These are phyloP conservation scores for Bjerkandera adusta DNA, from an alignment of 1,284 basidiomycete genomes.

Conservation along the genomic window DNA sequence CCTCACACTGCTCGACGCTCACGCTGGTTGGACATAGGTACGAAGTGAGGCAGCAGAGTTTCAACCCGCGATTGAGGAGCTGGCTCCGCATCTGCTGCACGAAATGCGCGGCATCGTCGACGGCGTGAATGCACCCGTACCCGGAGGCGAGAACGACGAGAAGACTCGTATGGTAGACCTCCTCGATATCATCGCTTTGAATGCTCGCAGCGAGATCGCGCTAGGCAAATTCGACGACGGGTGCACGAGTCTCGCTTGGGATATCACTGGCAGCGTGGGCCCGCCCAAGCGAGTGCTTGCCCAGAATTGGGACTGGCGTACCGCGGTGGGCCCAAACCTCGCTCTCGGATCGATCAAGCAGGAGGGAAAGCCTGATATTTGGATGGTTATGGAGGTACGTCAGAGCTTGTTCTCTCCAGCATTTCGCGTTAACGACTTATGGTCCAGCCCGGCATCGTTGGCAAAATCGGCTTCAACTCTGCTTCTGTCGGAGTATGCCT, in stretches of 20 bases:
- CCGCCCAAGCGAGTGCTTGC: slow-evolving; percentile 28
- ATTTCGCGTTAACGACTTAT: background rate
- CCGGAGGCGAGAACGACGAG: background rate
- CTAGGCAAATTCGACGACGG: slow-evolving; percentile 36
- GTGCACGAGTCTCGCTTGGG: slow-evolving; percentile 35
- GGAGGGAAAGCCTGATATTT: slow-evolving; percentile 31
- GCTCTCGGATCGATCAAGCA: slow-evolving; percentile 29
- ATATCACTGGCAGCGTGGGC: slow-evolving; percentile 16
- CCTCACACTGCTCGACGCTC: background rate
- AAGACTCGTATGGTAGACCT: slow-evolving; percentile 21
- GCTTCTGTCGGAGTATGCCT: slow-evolving; percentile 34
- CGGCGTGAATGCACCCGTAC: slow-evolving; percentile 21
- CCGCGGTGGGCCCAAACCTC: slow-evolving; percentile 31
- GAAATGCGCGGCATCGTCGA: slow-evolving; percentile 35
- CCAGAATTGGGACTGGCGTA: slow-evolving; percentile 41
- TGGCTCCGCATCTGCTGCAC: slow-evolving; percentile 30
- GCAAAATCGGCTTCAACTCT: slow-evolving; percentile 38
- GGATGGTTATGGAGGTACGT: slow-evolving; percentile 36
- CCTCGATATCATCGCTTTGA: slow-evolving; percentile 34
- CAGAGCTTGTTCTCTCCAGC: background rate
- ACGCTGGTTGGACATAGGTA: background rate
- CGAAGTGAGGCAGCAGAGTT: slow-evolving; percentile 25
- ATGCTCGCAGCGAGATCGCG: slow-evolving; percentile 37
- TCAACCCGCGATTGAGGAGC: slow-evolving; percentile 21
- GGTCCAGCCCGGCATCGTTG: slow-evolving; percentile 34